phyloP scores from a whole-genome alignment of 106 monocot genomes.

The Alisma plantagoaquatica region DNA sequence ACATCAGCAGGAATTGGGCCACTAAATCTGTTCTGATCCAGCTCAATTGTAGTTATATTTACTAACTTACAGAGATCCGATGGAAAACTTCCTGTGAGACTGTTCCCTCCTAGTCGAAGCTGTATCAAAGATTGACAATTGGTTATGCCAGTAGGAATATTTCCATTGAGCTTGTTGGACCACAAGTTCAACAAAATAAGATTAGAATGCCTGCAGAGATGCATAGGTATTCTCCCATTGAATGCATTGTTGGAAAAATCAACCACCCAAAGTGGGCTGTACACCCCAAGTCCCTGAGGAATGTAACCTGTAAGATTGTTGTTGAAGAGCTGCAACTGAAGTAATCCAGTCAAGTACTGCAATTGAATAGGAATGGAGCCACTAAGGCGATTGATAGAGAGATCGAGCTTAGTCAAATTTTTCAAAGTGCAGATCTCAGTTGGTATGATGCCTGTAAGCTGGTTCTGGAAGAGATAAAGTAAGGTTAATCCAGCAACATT shows the following conservation, averaged over 20 bases:
- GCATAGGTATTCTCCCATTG: conserved; percentile 53
- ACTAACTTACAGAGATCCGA: conserved; percentile 53
- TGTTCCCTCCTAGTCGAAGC: conserved; percentile 68
- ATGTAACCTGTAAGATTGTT: conserved; percentile 77
- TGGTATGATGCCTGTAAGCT: conserved; percentile 65
- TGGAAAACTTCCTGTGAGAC: conserved; percentile 80
- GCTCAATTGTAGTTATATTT: conserved; percentile 58
- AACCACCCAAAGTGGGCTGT: conserved; percentile 83
- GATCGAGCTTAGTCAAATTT: conserved; percentile 78
- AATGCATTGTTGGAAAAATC: conserved; percentile 84
- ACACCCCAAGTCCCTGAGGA: conserved; percentile 55
- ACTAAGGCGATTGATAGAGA: conserved; percentile 74
- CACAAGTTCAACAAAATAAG: conserved; percentile 68
- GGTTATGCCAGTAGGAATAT: conserved; percentile 57
- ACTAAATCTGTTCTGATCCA: conserved; percentile 73
- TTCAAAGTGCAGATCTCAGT: conserved; percentile 40
- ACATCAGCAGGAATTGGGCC: conserved; percentile 76
- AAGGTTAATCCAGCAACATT: conserved; percentile 42
- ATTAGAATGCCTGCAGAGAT: conserved; percentile 66
- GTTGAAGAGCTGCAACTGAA: conserved; percentile 71
- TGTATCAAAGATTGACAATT: conserved; percentile 73
- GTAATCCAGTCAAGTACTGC: conserved; percentile 53
- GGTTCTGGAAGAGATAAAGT: conserved; percentile 82
- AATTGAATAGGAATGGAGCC: conserved; percentile 62
- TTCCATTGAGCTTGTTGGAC: conserved; percentile 66